Percentiles rank a stretch among this genome's conserved stretches.
Conservation (phyloP, 179 eudicot species). For the Sideroxylon spinosum region DNA sequence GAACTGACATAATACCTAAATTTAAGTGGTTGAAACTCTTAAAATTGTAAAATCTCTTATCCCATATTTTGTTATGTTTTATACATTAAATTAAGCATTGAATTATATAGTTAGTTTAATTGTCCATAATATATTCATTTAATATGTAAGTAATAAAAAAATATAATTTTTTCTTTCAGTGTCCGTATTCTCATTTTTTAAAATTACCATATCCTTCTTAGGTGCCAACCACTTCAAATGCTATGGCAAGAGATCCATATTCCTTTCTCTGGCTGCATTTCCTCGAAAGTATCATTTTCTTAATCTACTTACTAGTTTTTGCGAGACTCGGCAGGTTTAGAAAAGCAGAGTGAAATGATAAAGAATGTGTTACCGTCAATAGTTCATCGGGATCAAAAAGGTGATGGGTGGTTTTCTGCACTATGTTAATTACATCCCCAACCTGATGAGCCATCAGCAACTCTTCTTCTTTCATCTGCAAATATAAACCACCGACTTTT, state of each 20-base stretch:
- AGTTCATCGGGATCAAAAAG: constrained; percentile 96
- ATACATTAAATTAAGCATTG: no score
- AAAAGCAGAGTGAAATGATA: neutral
- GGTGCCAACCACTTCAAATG: neutral
- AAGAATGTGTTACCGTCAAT: constrained; percentile 55
- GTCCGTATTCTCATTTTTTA: no score
- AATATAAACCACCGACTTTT: constrained; percentile 11
- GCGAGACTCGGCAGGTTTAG: neutral
- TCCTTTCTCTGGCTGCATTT: neutral
- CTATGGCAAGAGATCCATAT: neutral
- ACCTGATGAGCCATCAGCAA: constrained; percentile 64
- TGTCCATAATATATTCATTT: no score
- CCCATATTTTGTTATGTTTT: no score
- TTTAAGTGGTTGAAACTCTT: no score
- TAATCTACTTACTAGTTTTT: neutral
- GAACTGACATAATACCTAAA: no score
- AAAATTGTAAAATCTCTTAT: no score
- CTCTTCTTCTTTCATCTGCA: constrained; percentile 96
- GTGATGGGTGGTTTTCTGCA: constrained; percentile 82
- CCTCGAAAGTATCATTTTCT: neutral
- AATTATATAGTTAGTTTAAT: no score
- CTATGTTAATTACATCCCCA: constrained; percentile 75
- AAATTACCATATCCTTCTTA: no score
- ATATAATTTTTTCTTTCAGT: no score
- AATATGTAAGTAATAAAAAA: no score